These are phyloP conservation scores for Fusarium aywerte DNA, from an alignment of 2,329 filamentous ascomycete genomes.

Conservation along the genomic window DNA sequence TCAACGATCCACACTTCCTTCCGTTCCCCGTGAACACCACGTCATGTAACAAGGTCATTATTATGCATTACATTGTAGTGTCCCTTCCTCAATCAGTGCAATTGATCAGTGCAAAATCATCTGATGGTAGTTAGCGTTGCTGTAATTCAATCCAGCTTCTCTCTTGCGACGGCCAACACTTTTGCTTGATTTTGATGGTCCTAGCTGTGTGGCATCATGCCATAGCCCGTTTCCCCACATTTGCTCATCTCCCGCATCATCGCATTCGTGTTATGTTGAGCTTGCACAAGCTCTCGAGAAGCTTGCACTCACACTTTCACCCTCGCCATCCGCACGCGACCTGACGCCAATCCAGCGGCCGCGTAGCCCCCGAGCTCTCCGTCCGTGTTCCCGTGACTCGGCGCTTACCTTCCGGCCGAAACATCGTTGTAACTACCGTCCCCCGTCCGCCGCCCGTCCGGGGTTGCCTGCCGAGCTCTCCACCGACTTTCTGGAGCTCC, in stretches of 20 bases:
- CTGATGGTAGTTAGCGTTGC: conserved; percentile 5
- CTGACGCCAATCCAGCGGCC: conserved; percentile 8
- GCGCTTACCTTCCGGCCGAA: conserved; percentile 18
- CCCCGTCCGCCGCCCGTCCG: not conserved
- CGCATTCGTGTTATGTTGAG: conserved; percentile 40
- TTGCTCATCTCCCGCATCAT: conserved; percentile 20
- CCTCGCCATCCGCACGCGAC: conserved; percentile 21
- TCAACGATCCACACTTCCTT: conserved; percentile 10
- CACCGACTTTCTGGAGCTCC: conserved; percentile 18
- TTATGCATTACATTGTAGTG: conserved; percentile 10
- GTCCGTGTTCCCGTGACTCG: conserved; percentile 21
- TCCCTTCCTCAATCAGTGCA: not conserved
- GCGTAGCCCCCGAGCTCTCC: conserved; percentile 18
- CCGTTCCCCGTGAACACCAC: conserved; percentile 10
- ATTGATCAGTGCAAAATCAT: conserved; percentile 1
- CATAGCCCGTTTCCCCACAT: conserved; percentile 39
- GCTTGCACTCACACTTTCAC: conserved; percentile 16
- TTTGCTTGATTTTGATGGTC: conserved; percentile 18
- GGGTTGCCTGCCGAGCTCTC: conserved; percentile 29
- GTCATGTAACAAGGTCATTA: conserved; percentile 17
- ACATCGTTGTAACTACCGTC: not conserved
- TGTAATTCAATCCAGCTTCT: not conserved
- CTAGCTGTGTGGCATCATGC: conserved; percentile 43
- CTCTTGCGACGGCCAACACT: not conserved
- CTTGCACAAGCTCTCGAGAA: conserved; percentile 31